Evolutionary conservation across 495 filamentous ascomycete genomes (phyloP).

Genomic region (Schizothecium vesticola): DNA sequence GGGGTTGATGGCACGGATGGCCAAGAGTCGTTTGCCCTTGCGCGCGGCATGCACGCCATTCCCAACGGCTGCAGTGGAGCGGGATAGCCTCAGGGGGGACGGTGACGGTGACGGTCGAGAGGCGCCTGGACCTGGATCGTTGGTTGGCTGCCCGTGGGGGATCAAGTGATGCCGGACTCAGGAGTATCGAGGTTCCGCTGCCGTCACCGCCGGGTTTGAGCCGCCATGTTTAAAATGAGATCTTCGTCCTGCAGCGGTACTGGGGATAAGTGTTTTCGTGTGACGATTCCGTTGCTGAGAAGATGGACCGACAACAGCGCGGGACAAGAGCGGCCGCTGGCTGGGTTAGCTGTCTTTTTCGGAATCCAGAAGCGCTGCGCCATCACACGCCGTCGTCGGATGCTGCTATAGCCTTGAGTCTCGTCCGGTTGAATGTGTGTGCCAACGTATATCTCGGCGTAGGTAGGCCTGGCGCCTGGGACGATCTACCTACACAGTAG

Average conservation of each 20-base stretch:
- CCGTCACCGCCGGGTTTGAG: background rate
- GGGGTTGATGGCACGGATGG: background rate
- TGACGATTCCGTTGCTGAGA: background rate
- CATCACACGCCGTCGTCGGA: background rate
- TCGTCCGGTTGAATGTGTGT: background rate
- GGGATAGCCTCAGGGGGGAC: background rate
- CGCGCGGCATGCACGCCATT: constrained; percentile 12
- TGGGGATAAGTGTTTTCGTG: background rate
- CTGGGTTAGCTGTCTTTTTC: background rate
- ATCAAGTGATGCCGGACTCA: background rate
- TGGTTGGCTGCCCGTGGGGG: background rate
- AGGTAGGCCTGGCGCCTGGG: no score
- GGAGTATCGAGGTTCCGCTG: background rate
- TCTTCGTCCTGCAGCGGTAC: constrained; percentile 1
- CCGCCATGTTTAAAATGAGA: constrained; percentile 15
- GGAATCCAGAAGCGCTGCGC: background rate
- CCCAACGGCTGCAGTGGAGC: constrained; percentile 2
- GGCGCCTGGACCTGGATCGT: background rate
- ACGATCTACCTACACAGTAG: no score
- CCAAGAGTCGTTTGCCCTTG: background rate
- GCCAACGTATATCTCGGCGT: background rate
- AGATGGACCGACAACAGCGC: background rate
- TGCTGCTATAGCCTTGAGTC: background rate
- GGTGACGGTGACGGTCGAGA: background rate
- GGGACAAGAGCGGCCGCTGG: background rate